Conservation (phyloP, 2,329 filamentous ascomycete genomes). For the Cercospora beticola region DNA sequence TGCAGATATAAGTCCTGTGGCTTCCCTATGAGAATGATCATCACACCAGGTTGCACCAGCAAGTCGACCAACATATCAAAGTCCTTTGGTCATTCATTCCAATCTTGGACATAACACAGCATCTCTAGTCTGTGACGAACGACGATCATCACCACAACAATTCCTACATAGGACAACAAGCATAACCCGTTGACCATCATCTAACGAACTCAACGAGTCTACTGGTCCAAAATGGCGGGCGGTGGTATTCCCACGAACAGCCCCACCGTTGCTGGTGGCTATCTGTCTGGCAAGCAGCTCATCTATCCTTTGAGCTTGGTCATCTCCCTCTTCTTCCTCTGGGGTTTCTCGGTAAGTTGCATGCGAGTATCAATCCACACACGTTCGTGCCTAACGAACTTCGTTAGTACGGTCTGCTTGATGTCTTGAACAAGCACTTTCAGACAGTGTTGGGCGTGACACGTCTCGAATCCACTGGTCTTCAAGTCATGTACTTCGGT, state of each 20-base stretch:
- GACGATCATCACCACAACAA: neutral
- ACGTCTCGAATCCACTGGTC: constrained; percentile 44
- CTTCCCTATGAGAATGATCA: constrained; percentile 11
- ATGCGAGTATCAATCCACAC: neutral
- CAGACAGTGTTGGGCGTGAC: constrained; percentile 41
- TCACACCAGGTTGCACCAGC: constrained; percentile 6
- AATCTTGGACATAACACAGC: constrained; percentile 22
- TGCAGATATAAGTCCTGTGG: constrained; percentile 20
- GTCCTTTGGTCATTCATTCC: constrained; percentile 25
- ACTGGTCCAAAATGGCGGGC: constrained; percentile 38
- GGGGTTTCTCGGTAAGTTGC: constrained; percentile 26
- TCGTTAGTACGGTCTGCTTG: constrained; percentile 26
- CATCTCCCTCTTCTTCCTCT: constrained; percentile 51
- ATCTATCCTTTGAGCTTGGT: constrained; percentile 51
- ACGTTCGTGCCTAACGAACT: neutral
- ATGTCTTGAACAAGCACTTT: constrained; percentile 43
- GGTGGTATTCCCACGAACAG: constrained; percentile 41
- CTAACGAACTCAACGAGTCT: neutral
- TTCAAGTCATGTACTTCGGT: constrained; percentile 46
- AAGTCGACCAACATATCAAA: neutral
- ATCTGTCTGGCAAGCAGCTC: constrained; percentile 47
- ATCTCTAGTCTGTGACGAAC: constrained; percentile 21
- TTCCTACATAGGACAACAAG: neutral
- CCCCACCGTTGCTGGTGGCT: constrained; percentile 42
- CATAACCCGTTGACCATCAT: constrained; percentile 1